A percentile compares a stretch with the other conserved stretches of the same genome.
These are phyloP conservation scores for Piloderma croceum DNA, from an alignment of 768 basidiomycete species.

Conservation along the genomic window DNA sequence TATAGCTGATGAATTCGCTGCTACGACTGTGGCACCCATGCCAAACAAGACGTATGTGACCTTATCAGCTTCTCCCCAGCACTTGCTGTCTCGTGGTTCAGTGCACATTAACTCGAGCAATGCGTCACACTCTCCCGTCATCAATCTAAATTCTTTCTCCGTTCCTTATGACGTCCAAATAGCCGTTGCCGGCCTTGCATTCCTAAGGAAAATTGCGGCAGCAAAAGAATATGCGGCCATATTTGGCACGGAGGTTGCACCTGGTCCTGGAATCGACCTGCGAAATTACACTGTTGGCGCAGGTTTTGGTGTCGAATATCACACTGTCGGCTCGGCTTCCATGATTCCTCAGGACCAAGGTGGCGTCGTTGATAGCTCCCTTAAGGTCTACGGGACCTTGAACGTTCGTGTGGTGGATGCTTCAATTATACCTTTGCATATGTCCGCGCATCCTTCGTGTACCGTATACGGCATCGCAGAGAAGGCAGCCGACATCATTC, in stretches of 20 bases:
- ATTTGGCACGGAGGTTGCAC: slow-evolving; percentile 19
- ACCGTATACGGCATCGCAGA: too few species aligned
- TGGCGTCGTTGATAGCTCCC: slow-evolving; percentile 34
- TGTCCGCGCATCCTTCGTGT: too few species aligned
- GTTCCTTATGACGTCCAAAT: slow-evolving; percentile 19
- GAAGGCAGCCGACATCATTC: too few species aligned
- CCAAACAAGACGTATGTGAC: slow-evolving; percentile 30
- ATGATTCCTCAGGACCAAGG: slow-evolving; percentile 33
- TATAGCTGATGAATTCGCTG: too few species aligned
- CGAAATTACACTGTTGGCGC: slow-evolving; percentile 13
- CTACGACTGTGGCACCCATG: too few species aligned
- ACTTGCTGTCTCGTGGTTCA: slow-evolving; percentile 43
- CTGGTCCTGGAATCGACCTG: slow-evolving; percentile 24
- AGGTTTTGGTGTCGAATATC: slow-evolving; percentile 4
- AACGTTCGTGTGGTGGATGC: slow-evolving; percentile 13
- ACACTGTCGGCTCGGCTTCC: slow-evolving; percentile 32
- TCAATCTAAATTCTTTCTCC: slow-evolving; percentile 41
- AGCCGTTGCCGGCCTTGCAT: slow-evolving; percentile 10
- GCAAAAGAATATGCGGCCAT: background rate
- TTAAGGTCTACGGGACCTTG: slow-evolving; percentile 24
- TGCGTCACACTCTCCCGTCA: slow-evolving; percentile 35
- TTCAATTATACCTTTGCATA: too few species aligned
- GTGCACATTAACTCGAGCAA: slow-evolving; percentile 38
- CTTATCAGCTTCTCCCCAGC: slow-evolving; percentile 32
- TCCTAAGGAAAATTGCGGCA: slow-evolving; percentile 2